Evolutionary conservation across 1,284 basidiomycete species (phyloP), one percentile per base, ranked within the genome.

Genomic region (Boletus semigastroideus): DNA sequence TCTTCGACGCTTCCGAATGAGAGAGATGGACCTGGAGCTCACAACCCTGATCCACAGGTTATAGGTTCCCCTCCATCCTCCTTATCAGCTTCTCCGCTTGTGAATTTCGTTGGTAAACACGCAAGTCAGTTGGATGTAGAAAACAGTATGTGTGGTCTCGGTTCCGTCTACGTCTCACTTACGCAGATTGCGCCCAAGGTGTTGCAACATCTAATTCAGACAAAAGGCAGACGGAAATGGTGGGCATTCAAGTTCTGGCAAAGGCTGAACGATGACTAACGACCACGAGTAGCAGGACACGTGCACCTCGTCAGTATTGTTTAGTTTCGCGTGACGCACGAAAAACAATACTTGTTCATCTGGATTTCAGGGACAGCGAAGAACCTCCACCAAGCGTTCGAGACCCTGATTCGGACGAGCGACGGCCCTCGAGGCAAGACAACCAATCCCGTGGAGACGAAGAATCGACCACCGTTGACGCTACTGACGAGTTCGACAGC

Each of bases 381-480:
- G 52, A 50, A 16, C 46, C 46, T 36, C 52, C 52, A 8, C 59
- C 52, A n/a, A 61, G 49, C 19, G 55, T 59, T 10, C n/a, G 61
- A 25, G 56, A 61, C 9, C 33, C 28, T 10, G 12, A 39, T 28
- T 39, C 44, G 13, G 6, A 37, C 16, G 46, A 31, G 14, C 5
- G 7, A 16, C 36, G 19, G 7, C 13, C 22, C 16, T 2, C 7
- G 27, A 12, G 7, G 3, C 16, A 19, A n/a, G 13, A 25, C 5
- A 11, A 19, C 3, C 46, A 39, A 22, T 20, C n/a, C 12, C 2
- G 1, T 13, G 39, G 13, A 4, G 58, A 48, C 28, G 13, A 46
- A 9, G 44, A 53, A 20, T 46, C 34, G 10, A 39, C 2, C 16
- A 17, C 8, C 6, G 13, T 36, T 7, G 12, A 27, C 12, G 25